A percentile compares a stretch with the other conserved stretches of the same genome.
Evolutionary conservation across 2,329 filamentous ascomycete species (phyloP).

Genomic region (Fonsecaea pedrosoi): DNA sequence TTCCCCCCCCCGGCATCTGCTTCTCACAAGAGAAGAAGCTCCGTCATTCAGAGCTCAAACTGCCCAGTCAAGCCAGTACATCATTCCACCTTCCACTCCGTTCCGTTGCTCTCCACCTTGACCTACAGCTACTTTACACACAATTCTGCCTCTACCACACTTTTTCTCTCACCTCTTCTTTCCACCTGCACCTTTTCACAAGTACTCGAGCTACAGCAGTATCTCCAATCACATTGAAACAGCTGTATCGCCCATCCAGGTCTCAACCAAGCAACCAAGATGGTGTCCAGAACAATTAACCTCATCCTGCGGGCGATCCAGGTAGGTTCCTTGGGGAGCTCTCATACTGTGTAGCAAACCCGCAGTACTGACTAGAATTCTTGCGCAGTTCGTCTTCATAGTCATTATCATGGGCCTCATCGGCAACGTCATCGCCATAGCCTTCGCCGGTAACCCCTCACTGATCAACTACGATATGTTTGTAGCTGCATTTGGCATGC

Average conservation of each 20-base stretch:
- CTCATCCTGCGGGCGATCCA: constrained; percentile 51
- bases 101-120: constrained; percentile 9
- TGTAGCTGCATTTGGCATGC: constrained; percentile 54
- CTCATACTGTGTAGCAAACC: not conserved
- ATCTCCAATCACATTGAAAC: constrained; percentile 6
- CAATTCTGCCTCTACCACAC: constrained; percentile 2
- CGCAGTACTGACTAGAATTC: constrained; percentile 28
- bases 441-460: constrained; percentile 60
- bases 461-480: constrained; percentile 64
- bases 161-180: not conserved
- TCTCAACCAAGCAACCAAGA: constrained; percentile 39
- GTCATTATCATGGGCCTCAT: constrained; percentile 66
- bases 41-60: constrained; percentile 3
- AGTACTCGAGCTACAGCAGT: constrained; percentile 14
- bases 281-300: constrained; percentile 51
- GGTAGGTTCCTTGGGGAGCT: constrained; percentile 42
- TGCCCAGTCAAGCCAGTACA: not conserved
- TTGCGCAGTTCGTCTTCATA: constrained; percentile 62
- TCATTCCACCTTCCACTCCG: constrained; percentile 16
- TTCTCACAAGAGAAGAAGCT: not conserved
- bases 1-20: not conserved
- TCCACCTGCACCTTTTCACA: constrained; percentile 12
- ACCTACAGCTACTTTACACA: constrained; percentile 15
- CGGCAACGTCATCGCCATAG: constrained; percentile 67
- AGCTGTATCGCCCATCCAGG: constrained; percentile 8